These are phyloP conservation scores for Vigna hirtella DNA, from an alignment of 306 rosid genomes.

Conservation along the genomic window DNA sequence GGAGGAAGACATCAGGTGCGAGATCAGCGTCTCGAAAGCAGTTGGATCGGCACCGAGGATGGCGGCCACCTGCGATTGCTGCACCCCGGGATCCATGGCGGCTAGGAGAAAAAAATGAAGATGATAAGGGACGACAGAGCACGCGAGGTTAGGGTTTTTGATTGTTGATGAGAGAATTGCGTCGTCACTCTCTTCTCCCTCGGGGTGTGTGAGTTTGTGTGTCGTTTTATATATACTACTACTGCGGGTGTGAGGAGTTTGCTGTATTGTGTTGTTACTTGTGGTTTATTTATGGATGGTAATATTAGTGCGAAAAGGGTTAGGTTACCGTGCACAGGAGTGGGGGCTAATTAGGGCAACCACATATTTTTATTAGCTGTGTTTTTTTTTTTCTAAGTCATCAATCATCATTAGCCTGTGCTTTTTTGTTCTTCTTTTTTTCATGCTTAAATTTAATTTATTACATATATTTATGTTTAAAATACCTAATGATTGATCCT, in stretches of 20 bases:
- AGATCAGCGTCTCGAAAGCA: conserved; percentile 82
- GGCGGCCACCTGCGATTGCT: conserved; percentile 84
- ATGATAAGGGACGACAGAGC: neutral
- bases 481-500: neutral
- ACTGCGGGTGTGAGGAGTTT: neutral
- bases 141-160: conserved; percentile 45
- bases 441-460: neutral
- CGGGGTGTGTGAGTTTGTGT: neutral
- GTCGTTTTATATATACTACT: neutral
- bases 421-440: neutral
- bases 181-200: conserved; percentile 13
- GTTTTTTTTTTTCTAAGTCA: conserved; percentile 25
- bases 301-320: conserved; percentile 1
- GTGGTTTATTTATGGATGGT: neutral
- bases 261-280: neutral
- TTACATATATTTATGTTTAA: neutral
- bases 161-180: neutral
- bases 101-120: neutral
- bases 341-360: conserved; percentile 33
- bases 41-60: conserved; percentile 86
- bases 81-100: conserved; percentile 77
- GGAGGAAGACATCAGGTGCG: conserved; percentile 89
- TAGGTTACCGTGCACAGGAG: neutral
- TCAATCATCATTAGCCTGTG: conserved; percentile 6
- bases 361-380: conserved; percentile 38